Percentiles rank a stretch among this genome's conserved stretches.
phyloP scores from a whole-genome alignment of 164 flowering plant genomes.

The Stephania japonica region DNA sequence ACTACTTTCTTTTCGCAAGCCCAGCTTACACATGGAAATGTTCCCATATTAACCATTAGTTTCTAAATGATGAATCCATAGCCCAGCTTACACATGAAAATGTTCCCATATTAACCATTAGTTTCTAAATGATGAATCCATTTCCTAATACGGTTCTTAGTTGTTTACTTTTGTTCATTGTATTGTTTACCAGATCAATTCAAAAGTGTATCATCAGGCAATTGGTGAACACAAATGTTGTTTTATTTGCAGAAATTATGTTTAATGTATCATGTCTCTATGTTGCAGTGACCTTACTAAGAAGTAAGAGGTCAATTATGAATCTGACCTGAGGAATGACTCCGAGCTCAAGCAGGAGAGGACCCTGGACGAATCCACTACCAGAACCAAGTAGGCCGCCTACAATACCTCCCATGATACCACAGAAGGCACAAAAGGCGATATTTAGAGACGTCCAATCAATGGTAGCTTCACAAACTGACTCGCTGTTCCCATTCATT shows the following conservation, averaged over 20 bases:
- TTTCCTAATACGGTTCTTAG: too few species aligned
- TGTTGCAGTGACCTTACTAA: neutral
- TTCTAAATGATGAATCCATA: too few species aligned
- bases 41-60: too few species aligned
- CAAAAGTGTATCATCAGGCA: neutral
- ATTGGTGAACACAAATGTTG: too few species aligned
- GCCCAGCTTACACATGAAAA: too few species aligned
- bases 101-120: too few species aligned
- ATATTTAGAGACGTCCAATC: slow-evolving; percentile 58
- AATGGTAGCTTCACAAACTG: slow-evolving; percentile 72
- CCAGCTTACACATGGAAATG: too few species aligned
- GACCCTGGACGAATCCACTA: slow-evolving; percentile 91
- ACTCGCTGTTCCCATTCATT: slow-evolving; percentile 45
- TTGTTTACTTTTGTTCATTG: neutral
- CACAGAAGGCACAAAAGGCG: slow-evolving; percentile 77
- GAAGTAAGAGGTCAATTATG: neutral
- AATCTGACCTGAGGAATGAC: slow-evolving; percentile 83
- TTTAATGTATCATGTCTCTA: too few species aligned
- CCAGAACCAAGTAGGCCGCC: slow-evolving; percentile 95
- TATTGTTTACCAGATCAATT: neutral
- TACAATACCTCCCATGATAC: slow-evolving; percentile 83
- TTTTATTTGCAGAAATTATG: too few species aligned
- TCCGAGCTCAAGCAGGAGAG: slow-evolving; percentile 86
- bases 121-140: too few species aligned
- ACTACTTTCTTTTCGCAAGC: too few species aligned